Evolutionary conservation across 31 red algal genomes (phyloP), one percentile per base, ranked within the genome.

Genomic region (Porphyra umbilicalis): DNA sequence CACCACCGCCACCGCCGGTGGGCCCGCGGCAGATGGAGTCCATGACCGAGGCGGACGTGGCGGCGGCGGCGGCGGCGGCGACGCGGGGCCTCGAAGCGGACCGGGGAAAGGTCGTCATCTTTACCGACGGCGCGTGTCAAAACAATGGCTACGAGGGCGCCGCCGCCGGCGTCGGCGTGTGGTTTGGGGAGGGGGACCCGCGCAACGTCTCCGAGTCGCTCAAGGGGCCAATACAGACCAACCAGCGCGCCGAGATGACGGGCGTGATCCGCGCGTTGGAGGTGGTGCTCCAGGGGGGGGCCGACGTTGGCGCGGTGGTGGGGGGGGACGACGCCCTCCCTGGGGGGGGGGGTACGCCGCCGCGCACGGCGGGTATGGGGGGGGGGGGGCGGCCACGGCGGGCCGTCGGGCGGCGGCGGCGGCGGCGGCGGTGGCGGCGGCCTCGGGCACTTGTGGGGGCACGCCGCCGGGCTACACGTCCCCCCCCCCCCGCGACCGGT

Each of bases 81-180:
- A 29, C 57, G 16, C 57, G 57, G 57, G 57, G 57, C 57, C 11
- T 71, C 25, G 57, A 71, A n/a, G 57, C 57, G 25, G 57, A 71
- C 57, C 57, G 57, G 14, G 57, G 57, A 71, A 71, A 71, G 57
- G 57, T 71, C 25, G 57, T 71, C 8, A 71, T 97, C 30, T 97
- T 91, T 78, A 97, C 95, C 5, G 95, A 97, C 81, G 95, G 95
- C 34, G 95, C 95, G 20, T 97, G 95, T 29, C 30, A 18, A 18
- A 71, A 71, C 57, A 71, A 71, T 25, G 57, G 57, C 9, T 76
- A 75, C 33, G 32, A 20, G 57, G 75, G 79, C 6, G 85, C 83
- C 30, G 74, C 33, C 37, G 91, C 84, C 0, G 94, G 91, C 0
- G 88, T 89, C 33, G 94, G 94, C 39, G 94, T 93, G 14, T 97